Evolutionary conservation across 169 alveolate species (phyloP), one percentile per base, ranked within the genome.

Genomic region (Cryptosporidium canis): DNA sequence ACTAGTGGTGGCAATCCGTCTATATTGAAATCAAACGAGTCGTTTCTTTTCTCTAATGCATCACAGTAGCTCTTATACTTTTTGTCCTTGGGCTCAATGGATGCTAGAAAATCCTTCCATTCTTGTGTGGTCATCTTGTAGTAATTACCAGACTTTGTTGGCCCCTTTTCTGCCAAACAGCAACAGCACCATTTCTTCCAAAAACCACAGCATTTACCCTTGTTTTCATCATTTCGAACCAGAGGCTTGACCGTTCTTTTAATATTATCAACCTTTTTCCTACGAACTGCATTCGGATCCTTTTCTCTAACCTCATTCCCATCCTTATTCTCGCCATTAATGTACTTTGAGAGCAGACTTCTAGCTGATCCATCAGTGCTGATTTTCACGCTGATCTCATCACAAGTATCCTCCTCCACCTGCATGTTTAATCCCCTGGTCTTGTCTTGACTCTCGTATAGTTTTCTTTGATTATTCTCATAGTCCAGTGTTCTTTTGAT

Each of bases 31-130:
- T 51, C 47, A 7, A 29, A 37, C 18, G 51, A 27, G 45, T 18
- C 47, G 14, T 56, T 66, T n/a, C 5, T 45, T 39, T 48, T 48
- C 41, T 45, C 55, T 11, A 29, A 9, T 16, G 33, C 35, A n/a
- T n/a, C 39, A 27, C 63, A 63, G 5, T 53, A n/a, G 44, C 9
- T 48, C 66, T 58, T 41, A 7, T 41, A 48, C 8, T 9, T 31
- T 45, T 58, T 43, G 9, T 53, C 64, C 27, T 77, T 58, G 4
- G 71, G 44, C n/a, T 77, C 64, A n/a, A 77, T 61, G 37, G 87
- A 16, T 21, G 61, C 48, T n/a, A 77, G 37, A 61, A 77, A 77
- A 27, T 77, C 72, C 18, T 58, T 61, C 87, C 87, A 77, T 31
- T 77, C 66, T 39, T 77, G 77, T 3, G 31, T 56, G 5, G 87